Evolutionary conservation across 2,329 filamentous ascomycete species (phyloP).

Genomic region (Aspergillus sp.): DNA sequence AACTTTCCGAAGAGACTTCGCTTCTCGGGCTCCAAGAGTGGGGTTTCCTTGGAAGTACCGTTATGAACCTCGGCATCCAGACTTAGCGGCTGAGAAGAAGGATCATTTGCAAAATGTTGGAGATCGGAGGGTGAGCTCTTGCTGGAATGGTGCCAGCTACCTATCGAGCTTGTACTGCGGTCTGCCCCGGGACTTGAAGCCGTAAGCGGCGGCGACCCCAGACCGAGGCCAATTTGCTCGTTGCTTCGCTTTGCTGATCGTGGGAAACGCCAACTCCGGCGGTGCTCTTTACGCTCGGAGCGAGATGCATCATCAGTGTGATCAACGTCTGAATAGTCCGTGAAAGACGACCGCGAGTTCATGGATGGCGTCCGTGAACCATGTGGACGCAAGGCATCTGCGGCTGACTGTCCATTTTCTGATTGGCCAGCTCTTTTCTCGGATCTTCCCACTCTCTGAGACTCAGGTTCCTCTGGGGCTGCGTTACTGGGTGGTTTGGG

Average conservation of each 20-base stretch:
- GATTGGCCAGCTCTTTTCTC: conserved; percentile 27
- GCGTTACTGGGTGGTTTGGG: conserved; percentile 35
- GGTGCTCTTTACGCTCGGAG: conserved; percentile 65
- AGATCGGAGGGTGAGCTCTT: conserved; percentile 48
- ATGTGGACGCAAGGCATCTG: conserved; percentile 60
- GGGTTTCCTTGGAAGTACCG: conserved; percentile 22
- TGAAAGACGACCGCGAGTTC: conserved; percentile 68
- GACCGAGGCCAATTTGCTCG: conserved; percentile 45
- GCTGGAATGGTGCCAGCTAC: conserved; percentile 54
- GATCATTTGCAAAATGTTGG: conserved; percentile 39
- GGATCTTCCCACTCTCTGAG: conserved; percentile 18
- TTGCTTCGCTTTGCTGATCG: conserved; percentile 57
- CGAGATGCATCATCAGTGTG: conserved; percentile 63
- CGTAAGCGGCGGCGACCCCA: conserved; percentile 50
- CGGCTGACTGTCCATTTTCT: conserved; percentile 47
- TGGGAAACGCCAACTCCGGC: conserved; percentile 71
- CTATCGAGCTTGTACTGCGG: conserved; percentile 67
- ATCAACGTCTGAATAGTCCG: conserved; percentile 80
- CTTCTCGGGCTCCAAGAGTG: conserved; percentile 49
- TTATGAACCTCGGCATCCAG: conserved; percentile 41
- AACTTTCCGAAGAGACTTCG: conserved; percentile 65
- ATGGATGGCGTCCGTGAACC: conserved; percentile 75
- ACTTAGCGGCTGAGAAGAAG: conserved; percentile 35
- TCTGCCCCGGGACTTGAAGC: conserved; percentile 65
- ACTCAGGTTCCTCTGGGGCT: conserved; percentile 25